A percentile compares a stretch with the other conserved stretches of the same genome.
Conservation (phyloP, 108 stramenopile genomes). For the Skeletonema costatum region DNA sequence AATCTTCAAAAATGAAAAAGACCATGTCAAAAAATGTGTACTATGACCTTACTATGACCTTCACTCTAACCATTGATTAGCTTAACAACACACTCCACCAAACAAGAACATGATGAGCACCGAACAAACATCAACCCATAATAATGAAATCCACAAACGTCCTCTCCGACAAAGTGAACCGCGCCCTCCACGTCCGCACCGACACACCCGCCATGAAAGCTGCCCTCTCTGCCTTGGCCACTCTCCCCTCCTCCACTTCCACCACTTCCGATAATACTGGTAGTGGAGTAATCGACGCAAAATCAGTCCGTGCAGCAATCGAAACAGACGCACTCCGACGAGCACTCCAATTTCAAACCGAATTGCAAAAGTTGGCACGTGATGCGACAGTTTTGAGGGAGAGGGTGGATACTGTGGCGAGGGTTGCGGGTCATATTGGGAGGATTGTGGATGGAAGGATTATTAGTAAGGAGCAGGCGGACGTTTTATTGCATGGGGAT, state of each 20-base stretch:
- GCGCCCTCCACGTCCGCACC: conserved; percentile 80
- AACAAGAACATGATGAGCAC: not conserved
- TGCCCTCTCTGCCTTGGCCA: conserved; percentile 80
- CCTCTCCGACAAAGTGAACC: conserved; percentile 76
- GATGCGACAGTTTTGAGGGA: conserved; percentile 55
- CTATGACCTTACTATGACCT: no score
- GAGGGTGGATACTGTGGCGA: conserved; percentile 57
- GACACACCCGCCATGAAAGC: conserved; percentile 89
- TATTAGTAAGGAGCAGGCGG: conserved; percentile 6
- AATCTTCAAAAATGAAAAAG: not conserved
- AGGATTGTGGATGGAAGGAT: conserved; percentile 39
- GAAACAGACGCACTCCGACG: conserved; percentile 84
- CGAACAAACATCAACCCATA: no score
- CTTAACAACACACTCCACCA: not conserved
- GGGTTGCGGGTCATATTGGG: conserved; percentile 61
- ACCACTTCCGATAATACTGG: conserved; percentile 26
- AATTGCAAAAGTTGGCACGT: conserved; percentile 56
- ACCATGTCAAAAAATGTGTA: not conserved
- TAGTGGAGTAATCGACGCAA: conserved; percentile 62
- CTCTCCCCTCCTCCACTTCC: conserved; percentile 39
- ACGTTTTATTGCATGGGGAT: not conserved
- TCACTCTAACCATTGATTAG: no score
- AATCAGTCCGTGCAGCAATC: conserved; percentile 79
- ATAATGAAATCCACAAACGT: conserved; percentile 24
- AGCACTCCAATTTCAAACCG: conserved; percentile 69